phyloP scores from a whole-genome alignment of 345 rosid genomes.

The Adansonia digitata region DNA sequence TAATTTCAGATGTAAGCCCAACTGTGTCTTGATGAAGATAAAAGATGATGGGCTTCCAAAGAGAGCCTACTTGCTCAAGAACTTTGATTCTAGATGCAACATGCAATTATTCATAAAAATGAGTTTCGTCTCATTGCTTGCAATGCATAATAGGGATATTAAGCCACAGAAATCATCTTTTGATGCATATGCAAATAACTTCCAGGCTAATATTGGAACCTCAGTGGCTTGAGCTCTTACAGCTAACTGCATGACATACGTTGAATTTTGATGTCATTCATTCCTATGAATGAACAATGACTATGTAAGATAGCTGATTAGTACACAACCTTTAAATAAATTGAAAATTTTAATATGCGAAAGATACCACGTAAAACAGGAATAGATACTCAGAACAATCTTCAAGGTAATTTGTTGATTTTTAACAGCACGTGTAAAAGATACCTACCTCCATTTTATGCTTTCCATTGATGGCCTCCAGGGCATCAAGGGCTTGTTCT shows the following conservation, averaged over 20 bases:
- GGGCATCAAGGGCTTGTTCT: slow-evolving; percentile 86
- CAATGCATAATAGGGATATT: neutral
- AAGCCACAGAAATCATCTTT: neutral
- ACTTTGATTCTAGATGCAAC: neutral
- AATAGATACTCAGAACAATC: slow-evolving; percentile 6
- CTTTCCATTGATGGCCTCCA: slow-evolving; percentile 85
- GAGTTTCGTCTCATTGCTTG: neutral
- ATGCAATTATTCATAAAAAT: neutral
- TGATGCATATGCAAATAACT: neutral
- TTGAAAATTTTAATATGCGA: neutral
- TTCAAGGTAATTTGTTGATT: neutral
- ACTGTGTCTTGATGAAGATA: neutral
- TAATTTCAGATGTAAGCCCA: neutral
- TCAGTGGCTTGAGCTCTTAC: neutral
- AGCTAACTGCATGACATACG: slow-evolving; percentile 1
- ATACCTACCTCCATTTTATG: slow-evolving; percentile 93
- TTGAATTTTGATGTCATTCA: neutral
- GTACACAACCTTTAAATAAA: neutral
- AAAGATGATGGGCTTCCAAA: neutral
- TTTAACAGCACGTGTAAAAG: neutral
- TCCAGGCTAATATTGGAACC: neutral
- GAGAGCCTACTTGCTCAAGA: neutral
- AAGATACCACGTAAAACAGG: neutral
- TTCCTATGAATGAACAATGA: neutral
- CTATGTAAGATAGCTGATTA: neutral